A percentile compares a stretch with the other conserved stretches of the same genome.
phyloP scores from a whole-genome alignment of 768 basidiomycete species.

The Russula sp. region DNA sequence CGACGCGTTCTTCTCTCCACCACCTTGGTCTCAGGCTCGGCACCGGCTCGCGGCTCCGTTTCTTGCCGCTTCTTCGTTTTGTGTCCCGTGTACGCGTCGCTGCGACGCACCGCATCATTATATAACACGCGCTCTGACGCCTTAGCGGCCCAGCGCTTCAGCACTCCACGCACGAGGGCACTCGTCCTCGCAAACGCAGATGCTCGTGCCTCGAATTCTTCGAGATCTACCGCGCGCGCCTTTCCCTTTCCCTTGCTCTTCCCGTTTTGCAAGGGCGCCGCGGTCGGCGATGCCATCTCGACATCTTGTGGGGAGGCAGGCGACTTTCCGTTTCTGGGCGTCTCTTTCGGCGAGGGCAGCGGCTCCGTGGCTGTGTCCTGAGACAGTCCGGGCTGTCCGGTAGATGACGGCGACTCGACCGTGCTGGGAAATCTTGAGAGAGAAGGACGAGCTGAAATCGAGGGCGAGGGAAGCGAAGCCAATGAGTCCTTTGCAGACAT shows the following conservation, averaged over 20 bases:
- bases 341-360: neutral
- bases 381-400: no score
- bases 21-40: slow-evolving; percentile 23
- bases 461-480: no score
- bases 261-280: slow-evolving; percentile 6
- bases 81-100: slow-evolving; percentile 56
- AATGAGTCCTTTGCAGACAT: no score
- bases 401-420: no score
- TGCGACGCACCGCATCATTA: slow-evolving; percentile 52
- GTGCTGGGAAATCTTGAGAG: no score
- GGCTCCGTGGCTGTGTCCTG: no score
- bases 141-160: slow-evolving; percentile 19
- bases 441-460: no score
- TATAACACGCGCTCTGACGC: no score
- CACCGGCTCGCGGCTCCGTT: slow-evolving; percentile 11
- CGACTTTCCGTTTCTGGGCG: neutral
- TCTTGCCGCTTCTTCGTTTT: slow-evolving; percentile 29
- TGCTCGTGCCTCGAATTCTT: slow-evolving; percentile 11
- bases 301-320: slow-evolving; percentile 12
- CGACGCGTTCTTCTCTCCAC: slow-evolving; percentile 32
- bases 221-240: neutral
- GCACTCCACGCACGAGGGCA: neutral
- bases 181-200: slow-evolving; percentile 6
- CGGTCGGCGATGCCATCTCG: slow-evolving; percentile 18
- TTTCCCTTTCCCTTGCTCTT: slow-evolving; percentile 19